Base-by-base conservation (phyloP, 768 basidiomycete genomes). In the Pleurotus citrinopileatus region DNA sequence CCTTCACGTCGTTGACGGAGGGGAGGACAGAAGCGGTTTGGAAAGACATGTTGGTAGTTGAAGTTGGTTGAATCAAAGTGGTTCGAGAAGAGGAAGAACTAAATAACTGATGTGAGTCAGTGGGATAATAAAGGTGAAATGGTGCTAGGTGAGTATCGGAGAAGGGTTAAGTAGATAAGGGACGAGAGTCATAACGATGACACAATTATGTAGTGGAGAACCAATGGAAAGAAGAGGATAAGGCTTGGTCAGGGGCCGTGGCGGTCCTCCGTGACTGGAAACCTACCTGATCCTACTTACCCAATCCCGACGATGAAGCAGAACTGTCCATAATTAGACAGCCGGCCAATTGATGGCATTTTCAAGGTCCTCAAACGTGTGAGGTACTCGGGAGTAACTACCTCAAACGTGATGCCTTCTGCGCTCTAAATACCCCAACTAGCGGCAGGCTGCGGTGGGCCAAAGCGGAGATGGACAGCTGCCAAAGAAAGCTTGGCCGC, bases 141-240 rank as follows among this genome's bases (percentile, higher is more conserved):
- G 32, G 22, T 36, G 27, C 27, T 17, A n/a, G n/a, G n/a, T n/a
- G n/a, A n/a, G n/a, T 34, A 26, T 17, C 17, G 29, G 48, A 50
- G 48, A 34, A 15, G 15, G 26, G 27, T 15, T 32, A 37, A 25
- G 29, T 9, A 44, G 43, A 44, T 44, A 44, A 51, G 48, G 48
- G 48, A 51, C 48, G 28, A 47, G 45, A 51, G 48, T 51, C 48
- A 51, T 22, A 32, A 19, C 34, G 48, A 51, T 51, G 48, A 38
- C 48, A 51, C 32, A 51, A 51, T 22, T 36, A 51, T 51, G 38
- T 19, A 40, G 13, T 40, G 48, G 48, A 51, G 32, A 37, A 51
- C 48, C 48, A 51, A 51, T 51, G 22, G 48, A 22, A 22, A 37
- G 32, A 51, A 51, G 48, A 34, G 48, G 48, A 51, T 51, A 51